These are phyloP conservation scores for Epichloe uncinata DNA, from an alignment of 2,329 filamentous ascomycete species.

Conservation along the genomic window DNA sequence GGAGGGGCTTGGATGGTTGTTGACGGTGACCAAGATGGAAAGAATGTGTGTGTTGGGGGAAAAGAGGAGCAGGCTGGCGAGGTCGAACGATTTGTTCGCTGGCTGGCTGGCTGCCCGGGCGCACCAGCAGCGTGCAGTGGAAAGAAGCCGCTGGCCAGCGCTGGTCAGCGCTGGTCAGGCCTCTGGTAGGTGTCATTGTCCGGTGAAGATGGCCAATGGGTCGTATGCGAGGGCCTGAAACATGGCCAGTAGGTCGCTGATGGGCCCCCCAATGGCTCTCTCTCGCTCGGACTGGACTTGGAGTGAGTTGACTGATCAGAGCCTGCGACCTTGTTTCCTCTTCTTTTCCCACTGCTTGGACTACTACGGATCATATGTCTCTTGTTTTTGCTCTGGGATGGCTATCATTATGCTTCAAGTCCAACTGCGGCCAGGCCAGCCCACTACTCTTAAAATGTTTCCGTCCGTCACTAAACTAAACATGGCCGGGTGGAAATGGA, in stretches of 20 bases:
- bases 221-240: conserved; percentile 1
- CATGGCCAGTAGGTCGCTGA: neutral
- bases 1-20: conserved; percentile 20
- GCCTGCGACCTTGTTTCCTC: too few relatives aligned
- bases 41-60: conserved; percentile 28
- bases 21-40: conserved; percentile 22
- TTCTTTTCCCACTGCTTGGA: too few relatives aligned
- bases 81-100: conserved; percentile 29
- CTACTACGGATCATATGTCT: neutral
- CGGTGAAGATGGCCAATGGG: neutral
- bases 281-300: neutral
- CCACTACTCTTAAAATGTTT: too few relatives aligned
- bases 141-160: neutral
- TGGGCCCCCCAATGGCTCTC: neutral
- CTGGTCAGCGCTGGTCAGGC: neutral
- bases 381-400: neutral
- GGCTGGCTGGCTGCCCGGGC: conserved; percentile 10
- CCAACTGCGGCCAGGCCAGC: too few relatives aligned
- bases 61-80: conserved; percentile 28
- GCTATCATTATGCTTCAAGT: too few relatives aligned
- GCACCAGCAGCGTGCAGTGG: neutral
- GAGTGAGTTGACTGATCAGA: too few relatives aligned
- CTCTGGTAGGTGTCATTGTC: neutral
- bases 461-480: neutral
- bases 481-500: neutral